Evolutionary conservation across 345 rosid species (phyloP).

Genomic region (Populus davidiana): DNA sequence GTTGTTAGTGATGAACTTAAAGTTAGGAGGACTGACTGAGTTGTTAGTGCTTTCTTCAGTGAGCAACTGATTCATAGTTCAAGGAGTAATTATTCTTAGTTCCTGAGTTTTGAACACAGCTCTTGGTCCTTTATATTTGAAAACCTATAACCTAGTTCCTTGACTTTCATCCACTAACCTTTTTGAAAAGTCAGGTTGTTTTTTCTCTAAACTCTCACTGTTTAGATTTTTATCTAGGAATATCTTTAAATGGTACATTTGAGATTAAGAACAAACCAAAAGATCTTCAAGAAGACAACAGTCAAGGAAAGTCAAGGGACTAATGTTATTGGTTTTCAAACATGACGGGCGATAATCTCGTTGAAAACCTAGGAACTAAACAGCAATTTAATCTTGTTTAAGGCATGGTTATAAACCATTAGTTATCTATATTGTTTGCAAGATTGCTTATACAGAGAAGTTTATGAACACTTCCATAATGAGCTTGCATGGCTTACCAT

Average conservation of each 20-base stretch:
- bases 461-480: not conserved
- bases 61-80: not conserved
- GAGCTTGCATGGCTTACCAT: constrained; percentile 38
- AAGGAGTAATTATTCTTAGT: not conserved
- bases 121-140: not conserved
- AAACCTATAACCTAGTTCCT: not conserved
- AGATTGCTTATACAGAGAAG: not conserved
- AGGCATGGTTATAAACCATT: not conserved
- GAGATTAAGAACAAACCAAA: not conserved
- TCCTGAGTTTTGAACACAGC: not conserved
- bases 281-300: not conserved
- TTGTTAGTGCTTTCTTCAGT: not conserved
- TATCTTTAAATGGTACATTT: not conserved
- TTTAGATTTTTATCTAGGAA: not conserved
- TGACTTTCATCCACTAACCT: not conserved
- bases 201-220: not conserved
- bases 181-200: not conserved
- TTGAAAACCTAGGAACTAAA: not conserved
- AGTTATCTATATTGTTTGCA: not conserved
- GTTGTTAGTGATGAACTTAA: not conserved
- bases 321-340: not conserved
- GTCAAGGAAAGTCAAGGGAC: not conserved
- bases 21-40: not conserved
- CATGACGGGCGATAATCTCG: not conserved
- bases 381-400: not conserved